Conservation (phyloP, 768 basidiomycete genomes). For the Melanogaster broomeanus region DNA sequence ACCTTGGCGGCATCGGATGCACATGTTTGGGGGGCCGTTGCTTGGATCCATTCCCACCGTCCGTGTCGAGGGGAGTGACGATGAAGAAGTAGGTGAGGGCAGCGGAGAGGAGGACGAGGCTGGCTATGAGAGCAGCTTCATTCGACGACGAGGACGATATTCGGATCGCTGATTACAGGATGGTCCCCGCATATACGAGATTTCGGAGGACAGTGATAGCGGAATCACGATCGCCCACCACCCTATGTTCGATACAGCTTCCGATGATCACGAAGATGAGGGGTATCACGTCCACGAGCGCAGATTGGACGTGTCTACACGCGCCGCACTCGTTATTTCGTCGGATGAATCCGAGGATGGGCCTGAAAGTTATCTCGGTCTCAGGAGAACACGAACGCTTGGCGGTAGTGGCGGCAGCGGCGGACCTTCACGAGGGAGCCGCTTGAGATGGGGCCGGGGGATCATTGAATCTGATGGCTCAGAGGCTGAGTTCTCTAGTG, state of each 20-base stretch:
- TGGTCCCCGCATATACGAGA: slow-evolving; percentile 25
- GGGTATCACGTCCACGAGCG: background rate
- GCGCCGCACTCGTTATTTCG: background rate
- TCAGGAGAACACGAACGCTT: background rate
- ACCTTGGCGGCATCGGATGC: slow-evolving; percentile 18
- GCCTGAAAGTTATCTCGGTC: background rate
- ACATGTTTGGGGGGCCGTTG: slow-evolving; percentile 17
- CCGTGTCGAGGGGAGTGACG: slow-evolving; percentile 15
- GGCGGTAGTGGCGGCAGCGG: background rate
- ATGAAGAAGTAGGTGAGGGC: slow-evolving; percentile 24
- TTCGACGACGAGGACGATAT: slow-evolving; percentile 47
- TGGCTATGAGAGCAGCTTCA: slow-evolving; percentile 56
- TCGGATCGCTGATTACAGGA: background rate
- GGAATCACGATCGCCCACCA: background rate
- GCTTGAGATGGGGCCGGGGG: background rate
- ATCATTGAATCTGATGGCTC: slow-evolving; percentile 24
- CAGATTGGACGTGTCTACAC: background rate
- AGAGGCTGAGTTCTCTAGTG: slow-evolving; percentile 13
- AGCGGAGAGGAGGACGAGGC: slow-evolving; percentile 31
- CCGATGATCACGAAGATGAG: slow-evolving; percentile 8
- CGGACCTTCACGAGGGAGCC: background rate
- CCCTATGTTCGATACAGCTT: slow-evolving; percentile 1
- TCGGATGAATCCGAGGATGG: slow-evolving; percentile 25
- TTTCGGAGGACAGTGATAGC: slow-evolving; percentile 13
- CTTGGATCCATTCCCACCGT: slow-evolving; percentile 18